phyloP scores from a whole-genome alignment of 257 asterid genomes.

The Echites panduratus region DNA sequence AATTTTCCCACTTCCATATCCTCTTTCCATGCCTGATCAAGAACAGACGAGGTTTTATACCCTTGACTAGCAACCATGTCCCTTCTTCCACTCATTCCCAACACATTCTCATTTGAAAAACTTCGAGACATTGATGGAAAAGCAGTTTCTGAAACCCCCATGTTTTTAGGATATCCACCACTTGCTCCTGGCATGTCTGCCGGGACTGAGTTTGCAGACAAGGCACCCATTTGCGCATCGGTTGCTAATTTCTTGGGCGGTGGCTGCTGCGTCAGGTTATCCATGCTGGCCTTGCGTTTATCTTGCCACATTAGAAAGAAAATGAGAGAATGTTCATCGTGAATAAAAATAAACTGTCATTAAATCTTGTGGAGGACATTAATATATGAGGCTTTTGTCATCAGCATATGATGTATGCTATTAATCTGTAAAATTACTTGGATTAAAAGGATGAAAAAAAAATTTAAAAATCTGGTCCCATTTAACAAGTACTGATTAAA shows the following conservation, averaged over 20 bases:
- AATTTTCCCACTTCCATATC: constrained; percentile 40
- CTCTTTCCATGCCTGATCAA: constrained; percentile 61
- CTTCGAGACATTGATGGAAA: constrained; percentile 30
- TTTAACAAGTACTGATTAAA: neutral
- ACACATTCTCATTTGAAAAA: constrained; percentile 35
- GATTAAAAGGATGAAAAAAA: neutral
- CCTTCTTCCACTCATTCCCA: constrained; percentile 43
- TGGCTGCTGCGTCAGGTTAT: constrained; percentile 65
- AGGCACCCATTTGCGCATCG: constrained; percentile 39
- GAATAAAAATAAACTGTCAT: neutral
- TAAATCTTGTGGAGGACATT: too few relatives aligned
- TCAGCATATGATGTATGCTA: neutral
- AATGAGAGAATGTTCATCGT: neutral
- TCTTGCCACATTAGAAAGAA: constrained; percentile 28
- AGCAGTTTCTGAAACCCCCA: constrained; percentile 30
- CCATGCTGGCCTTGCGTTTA: constrained; percentile 72
- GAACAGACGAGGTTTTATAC: constrained; percentile 38
- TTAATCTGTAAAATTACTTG: neutral
- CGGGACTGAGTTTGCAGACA: constrained; percentile 30
- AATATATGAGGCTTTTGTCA: neutral
- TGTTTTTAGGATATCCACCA: constrained; percentile 33
- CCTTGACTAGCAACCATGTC: constrained; percentile 37
- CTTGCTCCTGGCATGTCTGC: constrained; percentile 43
- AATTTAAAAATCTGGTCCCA: neutral
- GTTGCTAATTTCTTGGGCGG: constrained; percentile 62